phyloP scores from a whole-genome alignment of 106 monocot species.

The Phalaenopsis equestris region DNA sequence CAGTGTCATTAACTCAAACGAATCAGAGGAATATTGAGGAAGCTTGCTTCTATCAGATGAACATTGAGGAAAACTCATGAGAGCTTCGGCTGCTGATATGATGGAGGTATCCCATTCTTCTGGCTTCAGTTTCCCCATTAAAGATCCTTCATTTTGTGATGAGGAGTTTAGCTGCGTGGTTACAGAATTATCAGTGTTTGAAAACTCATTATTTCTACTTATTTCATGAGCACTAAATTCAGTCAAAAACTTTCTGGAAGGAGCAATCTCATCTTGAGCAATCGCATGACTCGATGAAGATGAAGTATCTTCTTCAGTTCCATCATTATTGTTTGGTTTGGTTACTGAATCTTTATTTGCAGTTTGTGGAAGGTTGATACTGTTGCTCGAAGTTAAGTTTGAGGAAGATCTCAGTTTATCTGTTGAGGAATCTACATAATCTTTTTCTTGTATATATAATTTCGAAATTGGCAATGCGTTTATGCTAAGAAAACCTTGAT shows the following conservation, averaged over 20 bases:
- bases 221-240: background rate
- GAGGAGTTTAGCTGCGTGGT: conserved; percentile 1
- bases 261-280: background rate
- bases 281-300: conserved; percentile 43
- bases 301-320: conserved; percentile 44
- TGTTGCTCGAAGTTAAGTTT: conserved; percentile 10
- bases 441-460: background rate
- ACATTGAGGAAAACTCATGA: background rate
- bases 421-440: background rate
- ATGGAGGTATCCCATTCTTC: background rate
- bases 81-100: background rate
- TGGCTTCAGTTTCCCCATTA: background rate
- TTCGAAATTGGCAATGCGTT: background rate
- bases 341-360: background rate
- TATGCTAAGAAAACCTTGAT: background rate
- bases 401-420: conserved; percentile 2
- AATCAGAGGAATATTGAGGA: conserved; percentile 45
- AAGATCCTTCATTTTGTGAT: background rate
- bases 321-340: conserved; percentile 14
- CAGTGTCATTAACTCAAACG: conserved; percentile 53
- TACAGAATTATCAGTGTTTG: background rate
- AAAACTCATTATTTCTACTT: background rate
- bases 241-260: background rate
- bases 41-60: background rate
- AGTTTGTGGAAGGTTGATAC: background rate